A percentile compares a stretch with the other conserved stretches of the same genome.
phyloP scores from a whole-genome alignment of 139 green algal species.

The Picochlorum sp. region DNA sequence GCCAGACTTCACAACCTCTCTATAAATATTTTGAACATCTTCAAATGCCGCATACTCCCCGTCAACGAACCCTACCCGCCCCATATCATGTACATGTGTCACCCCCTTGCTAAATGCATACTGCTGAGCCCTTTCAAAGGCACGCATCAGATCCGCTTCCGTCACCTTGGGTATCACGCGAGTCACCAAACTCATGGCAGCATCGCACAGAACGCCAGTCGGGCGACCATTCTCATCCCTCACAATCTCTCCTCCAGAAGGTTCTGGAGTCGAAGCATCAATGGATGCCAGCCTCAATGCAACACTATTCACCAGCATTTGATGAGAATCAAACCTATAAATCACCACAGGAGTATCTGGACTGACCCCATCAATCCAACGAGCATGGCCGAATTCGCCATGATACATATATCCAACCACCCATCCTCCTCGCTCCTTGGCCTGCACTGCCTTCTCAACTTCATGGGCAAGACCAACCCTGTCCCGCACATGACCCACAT shows the following conservation, averaged over 20 bases:
- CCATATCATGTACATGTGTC: constrained; percentile 58
- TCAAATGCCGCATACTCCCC: constrained; percentile 31
- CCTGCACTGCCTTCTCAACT: no score
- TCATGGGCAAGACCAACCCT: no score
- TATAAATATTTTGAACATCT: constrained; percentile 44
- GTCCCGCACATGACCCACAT: constrained; percentile 26
- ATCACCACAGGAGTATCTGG: constrained; percentile 25
- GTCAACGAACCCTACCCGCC: constrained; percentile 24
- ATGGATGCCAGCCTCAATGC: constrained; percentile 43
- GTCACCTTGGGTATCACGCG: constrained; percentile 14
- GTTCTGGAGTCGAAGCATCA: constrained; percentile 18
- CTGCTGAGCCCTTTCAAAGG: not conserved
- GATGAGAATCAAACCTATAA: constrained; percentile 29
- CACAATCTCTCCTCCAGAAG: constrained; percentile 21
- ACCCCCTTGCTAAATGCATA: constrained; percentile 44
- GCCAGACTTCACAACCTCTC: constrained; percentile 29
- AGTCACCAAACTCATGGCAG: constrained; percentile 15
- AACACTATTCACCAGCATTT: constrained; percentile 17
- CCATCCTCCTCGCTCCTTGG: constrained; percentile 15
- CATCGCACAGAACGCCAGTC: constrained; percentile 37
- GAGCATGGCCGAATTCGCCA: constrained; percentile 4
- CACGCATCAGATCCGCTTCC: constrained; percentile 2
- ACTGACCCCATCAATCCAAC: constrained; percentile 10
- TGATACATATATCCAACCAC: constrained; percentile 31
- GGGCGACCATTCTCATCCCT: constrained; percentile 13